Conservation (phyloP, 768 basidiomycete species). For the Arthromyces matolae region DNA sequence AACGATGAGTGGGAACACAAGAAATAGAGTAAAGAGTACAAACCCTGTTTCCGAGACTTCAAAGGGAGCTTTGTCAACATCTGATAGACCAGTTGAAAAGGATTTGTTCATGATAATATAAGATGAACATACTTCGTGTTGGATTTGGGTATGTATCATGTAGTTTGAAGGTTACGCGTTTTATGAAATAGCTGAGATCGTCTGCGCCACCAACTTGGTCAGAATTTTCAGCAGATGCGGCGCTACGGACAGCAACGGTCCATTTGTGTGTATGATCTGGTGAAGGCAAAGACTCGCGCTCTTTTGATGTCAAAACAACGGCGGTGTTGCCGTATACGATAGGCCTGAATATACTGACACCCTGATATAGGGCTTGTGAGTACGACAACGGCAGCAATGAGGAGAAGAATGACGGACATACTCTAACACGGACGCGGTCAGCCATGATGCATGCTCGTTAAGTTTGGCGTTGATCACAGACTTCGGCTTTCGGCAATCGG, state of each 20-base stretch:
- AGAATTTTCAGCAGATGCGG: slow-evolving; percentile 67
- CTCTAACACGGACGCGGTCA: slow-evolving; percentile 79
- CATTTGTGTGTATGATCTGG: slow-evolving; percentile 91
- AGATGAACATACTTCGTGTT: slow-evolving; percentile 66
- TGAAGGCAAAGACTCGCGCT: slow-evolving; percentile 51
- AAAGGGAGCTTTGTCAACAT: slow-evolving; percentile 89
- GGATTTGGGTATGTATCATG: slow-evolving; percentile 96
- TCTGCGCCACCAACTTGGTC: slow-evolving; percentile 87
- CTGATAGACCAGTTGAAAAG: slow-evolving; percentile 35
- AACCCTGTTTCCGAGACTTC: slow-evolving; percentile 95
- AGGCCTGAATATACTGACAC: slow-evolving; percentile 81
- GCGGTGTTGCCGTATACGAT: slow-evolving; percentile 97
- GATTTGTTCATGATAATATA: slow-evolving; percentile 3
- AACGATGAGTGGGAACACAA: neutral
- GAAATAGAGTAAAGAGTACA: slow-evolving; percentile 15
- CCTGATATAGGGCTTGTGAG: slow-evolving; percentile 43
- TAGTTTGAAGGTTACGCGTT: slow-evolving; percentile 93
- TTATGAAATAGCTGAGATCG: slow-evolving; percentile 88
- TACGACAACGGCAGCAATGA: slow-evolving; percentile 9
- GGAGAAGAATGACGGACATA: slow-evolving; percentile 36
- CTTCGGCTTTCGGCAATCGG: slow-evolving; percentile 32
- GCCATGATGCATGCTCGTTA: slow-evolving; percentile 36
- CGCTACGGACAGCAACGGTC: slow-evolving; percentile 93
- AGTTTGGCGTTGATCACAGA: slow-evolving; percentile 25
- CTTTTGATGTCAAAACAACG: slow-evolving; percentile 67